These are phyloP conservation scores for Paraphoma sp. DNA, from an alignment of 2,329 filamentous ascomycete species.

Conservation along the genomic window DNA sequence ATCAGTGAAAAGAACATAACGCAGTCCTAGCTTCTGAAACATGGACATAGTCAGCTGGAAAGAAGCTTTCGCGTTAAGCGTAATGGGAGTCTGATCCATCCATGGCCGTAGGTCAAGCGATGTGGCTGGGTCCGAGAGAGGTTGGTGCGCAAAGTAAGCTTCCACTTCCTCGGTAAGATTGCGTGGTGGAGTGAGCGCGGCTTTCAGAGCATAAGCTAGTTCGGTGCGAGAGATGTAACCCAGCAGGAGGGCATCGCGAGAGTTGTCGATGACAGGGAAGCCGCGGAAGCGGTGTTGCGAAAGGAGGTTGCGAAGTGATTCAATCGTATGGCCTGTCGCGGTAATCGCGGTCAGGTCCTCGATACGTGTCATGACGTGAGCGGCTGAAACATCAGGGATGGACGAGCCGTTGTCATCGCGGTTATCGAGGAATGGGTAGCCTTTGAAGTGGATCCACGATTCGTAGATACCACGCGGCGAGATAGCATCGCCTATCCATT, in stretches of 20 bases:
- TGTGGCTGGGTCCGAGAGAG: conserved; percentile 72
- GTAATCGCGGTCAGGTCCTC: conserved; percentile 90
- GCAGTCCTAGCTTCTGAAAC: conserved; percentile 91
- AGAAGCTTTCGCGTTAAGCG: conserved; percentile 75
- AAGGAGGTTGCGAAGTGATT: conserved; percentile 74
- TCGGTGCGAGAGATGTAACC: conserved; percentile 96
- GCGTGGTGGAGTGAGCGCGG: conserved; percentile 63
- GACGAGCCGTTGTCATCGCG: conserved; percentile 69
- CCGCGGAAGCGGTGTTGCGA: conserved; percentile 80
- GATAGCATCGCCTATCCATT: conserved; percentile 97
- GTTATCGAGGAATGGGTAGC: conserved; percentile 94
- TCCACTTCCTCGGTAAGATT: conserved; percentile 74
- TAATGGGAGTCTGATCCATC: conserved; percentile 99
- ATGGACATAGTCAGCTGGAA: conserved; percentile 88
- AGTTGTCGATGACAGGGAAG: conserved; percentile 86
- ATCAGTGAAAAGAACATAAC: conserved; percentile 88
- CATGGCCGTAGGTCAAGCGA: conserved; percentile 90
- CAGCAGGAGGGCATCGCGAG: conserved; percentile 77
- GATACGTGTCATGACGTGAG: conserved; percentile 88
- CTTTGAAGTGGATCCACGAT: conserved; percentile 95
- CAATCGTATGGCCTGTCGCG: conserved; percentile 86
- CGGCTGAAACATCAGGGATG: conserved; percentile 84
- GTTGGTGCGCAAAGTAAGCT: conserved; percentile 83
- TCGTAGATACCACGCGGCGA: conserved; percentile 95
- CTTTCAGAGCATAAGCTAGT: conserved; percentile 78